A percentile compares a stretch with the other conserved stretches of the same genome.
These are phyloP conservation scores for Ogataea ramenticola DNA, from an alignment of 805 yeast species.

Conservation along the genomic window DNA sequence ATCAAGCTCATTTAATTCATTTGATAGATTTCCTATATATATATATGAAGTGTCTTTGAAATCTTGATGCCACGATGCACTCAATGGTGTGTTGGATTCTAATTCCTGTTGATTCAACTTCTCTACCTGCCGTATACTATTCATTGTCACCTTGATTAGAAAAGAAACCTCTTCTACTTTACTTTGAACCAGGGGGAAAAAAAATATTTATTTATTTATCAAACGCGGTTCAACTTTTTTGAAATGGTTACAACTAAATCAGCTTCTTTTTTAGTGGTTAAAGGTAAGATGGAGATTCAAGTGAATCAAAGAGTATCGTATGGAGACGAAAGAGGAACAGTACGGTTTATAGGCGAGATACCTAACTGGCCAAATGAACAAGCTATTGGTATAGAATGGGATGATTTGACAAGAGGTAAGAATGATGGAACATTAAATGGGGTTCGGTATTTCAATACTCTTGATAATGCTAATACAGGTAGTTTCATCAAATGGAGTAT, in stretches of 20 bases:
- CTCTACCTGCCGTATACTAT: constrained; percentile 34
- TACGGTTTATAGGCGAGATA: constrained; percentile 52
- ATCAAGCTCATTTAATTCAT: constrained; percentile 65
- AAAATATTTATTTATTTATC: too few relatives aligned
- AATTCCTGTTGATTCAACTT: constrained; percentile 63
- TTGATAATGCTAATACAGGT: constrained; percentile 37
- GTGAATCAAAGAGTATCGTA: constrained; percentile 22
- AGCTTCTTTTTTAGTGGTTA: background rate
- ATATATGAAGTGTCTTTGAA: constrained; percentile 70
- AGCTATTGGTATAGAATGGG: constrained; percentile 88
- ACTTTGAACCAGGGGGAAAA: too few relatives aligned
- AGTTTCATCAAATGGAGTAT: constrained; percentile 56
- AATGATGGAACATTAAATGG: constrained; percentile 59
- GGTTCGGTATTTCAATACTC: constrained; percentile 42
- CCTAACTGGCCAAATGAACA: constrained; percentile 51
- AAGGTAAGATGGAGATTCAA: too few relatives aligned
- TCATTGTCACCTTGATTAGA: too few relatives aligned
- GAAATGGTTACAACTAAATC: background rate
- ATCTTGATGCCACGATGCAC: constrained; percentile 88
- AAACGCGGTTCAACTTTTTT: background rate
- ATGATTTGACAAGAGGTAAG: constrained; percentile 58
- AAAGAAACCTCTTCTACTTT: too few relatives aligned
- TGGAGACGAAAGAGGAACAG: constrained; percentile 50
- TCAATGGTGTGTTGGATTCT: constrained; percentile 44
- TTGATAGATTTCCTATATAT: constrained; percentile 67